Conservation (phyloP, 2,329 filamentous ascomycete species). For the Trichoderma aggressivum region DNA sequence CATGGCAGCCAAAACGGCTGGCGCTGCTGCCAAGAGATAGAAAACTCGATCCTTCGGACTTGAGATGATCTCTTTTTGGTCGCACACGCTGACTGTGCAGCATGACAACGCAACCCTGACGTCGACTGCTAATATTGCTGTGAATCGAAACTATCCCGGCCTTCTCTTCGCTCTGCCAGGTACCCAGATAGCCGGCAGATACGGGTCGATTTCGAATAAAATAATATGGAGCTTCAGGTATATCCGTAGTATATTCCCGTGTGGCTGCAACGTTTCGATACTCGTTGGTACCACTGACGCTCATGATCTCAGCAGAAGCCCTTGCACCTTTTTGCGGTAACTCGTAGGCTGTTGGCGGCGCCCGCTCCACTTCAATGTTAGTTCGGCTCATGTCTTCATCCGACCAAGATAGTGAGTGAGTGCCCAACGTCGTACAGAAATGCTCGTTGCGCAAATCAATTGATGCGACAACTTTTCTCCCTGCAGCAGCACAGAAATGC, state of each 20-base stretch:
- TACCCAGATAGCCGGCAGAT: neutral
- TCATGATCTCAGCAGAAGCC: neutral
- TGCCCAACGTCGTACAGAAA: neutral
- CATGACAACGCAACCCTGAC: neutral
- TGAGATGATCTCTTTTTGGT: neutral
- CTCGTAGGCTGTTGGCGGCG: neutral
- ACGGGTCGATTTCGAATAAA: neutral
- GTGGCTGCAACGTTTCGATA: neutral
- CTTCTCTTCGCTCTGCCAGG: neutral
- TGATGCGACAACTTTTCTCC: neutral
- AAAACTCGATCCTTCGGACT: neutral
- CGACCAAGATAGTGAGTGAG: neutral
- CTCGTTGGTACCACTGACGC: neutral
- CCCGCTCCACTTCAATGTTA: neutral
- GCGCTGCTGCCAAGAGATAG: neutral
- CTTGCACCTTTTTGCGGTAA: neutral
- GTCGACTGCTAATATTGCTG: neutral
- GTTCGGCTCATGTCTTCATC: neutral
- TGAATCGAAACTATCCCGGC: neutral
- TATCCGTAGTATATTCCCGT: neutral
- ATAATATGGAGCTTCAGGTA: neutral
- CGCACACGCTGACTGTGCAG: neutral
- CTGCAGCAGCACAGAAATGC: neutral
- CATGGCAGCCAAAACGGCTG: neutral
- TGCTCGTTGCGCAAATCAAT: neutral